Base-by-base conservation (phyloP, 768 basidiomycete genomes). In the Clavulina sp. region DNA sequence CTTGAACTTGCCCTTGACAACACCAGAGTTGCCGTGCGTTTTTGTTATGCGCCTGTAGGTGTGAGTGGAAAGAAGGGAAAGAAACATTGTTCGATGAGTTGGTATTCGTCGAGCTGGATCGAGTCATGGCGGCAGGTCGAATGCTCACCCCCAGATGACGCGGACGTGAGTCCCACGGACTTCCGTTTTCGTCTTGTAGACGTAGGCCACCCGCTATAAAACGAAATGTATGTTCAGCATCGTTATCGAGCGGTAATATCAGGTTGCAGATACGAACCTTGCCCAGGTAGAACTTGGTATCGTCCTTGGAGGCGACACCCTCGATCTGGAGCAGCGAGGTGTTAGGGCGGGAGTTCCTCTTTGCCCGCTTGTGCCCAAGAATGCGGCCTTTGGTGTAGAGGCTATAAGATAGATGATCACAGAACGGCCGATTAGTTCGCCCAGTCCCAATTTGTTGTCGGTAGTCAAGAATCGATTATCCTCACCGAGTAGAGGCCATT, bases 291-390 rank as follows among this genome's bases (percentile, higher is more conserved):
- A 91, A 93, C 66, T 88, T 82, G 36, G 92, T 87, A 64, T 93
- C 91, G 71, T 93, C 78, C 70, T 91, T 86, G 62, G 71, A 81
- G 57, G 79, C 77, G 52, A 96, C 91, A 63, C 93, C 93, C 73
- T 99, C 95, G 65, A 99, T 87, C 70, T 93, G 89, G 62, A 99
- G 69, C 61, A 99, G 81, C 51, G 88, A 87, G 56, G 91, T 95
- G 75, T 93, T 93, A 64, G 89, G 91, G 64, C 82, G 77, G 53
- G 84, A 75, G 77, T 97, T 96, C 65, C 89, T 83, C 74, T 97
- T 97, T 56, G 86, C 91, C 58, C 95, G 87, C 74, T 96, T 96
- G 85, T 93, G 87, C 58, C 92, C 89, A 62, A 96, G 75, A 65
- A 99, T 80, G 62, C 95, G 89, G 67, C 88, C 95, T 75, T 95